phyloP scores from a whole-genome alignment of 2,329 filamentous ascomycete species.

The Mycocentrospora acerina region DNA sequence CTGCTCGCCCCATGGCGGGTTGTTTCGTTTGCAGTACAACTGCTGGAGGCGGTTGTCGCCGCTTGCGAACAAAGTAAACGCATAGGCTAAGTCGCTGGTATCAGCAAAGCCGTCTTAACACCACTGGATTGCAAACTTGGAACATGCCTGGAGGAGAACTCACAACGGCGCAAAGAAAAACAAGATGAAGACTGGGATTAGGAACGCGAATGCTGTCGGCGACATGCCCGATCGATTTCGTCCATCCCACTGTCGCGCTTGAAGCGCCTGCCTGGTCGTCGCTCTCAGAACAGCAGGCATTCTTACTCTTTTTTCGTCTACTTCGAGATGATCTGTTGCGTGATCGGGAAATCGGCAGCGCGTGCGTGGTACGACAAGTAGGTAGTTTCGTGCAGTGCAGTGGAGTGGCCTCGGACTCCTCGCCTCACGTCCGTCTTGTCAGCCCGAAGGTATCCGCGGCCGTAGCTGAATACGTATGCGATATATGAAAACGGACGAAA shows the following conservation, averaged over 20 bases:
- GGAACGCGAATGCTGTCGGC: slow-evolving; percentile 30
- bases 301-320: slow-evolving; percentile 1
- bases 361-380: too few species aligned
- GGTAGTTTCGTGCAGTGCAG: too few species aligned
- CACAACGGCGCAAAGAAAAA: slow-evolving; percentile 33
- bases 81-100: slow-evolving; percentile 14
- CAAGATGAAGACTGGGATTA: slow-evolving; percentile 31
- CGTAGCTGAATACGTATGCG: too few species aligned
- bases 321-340: neutral
- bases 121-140: neutral
- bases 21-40: slow-evolving; percentile 10
- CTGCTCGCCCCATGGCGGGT: slow-evolving; percentile 19
- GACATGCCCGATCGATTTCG: slow-evolving; percentile 20
- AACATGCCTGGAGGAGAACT: slow-evolving; percentile 6
- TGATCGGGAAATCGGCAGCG: too few species aligned
- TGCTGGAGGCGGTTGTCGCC: slow-evolving; percentile 7
- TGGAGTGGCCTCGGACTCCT: too few species aligned
- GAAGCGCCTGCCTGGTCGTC: neutral
- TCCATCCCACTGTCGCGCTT: slow-evolving; percentile 6
- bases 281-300: slow-evolving; percentile 7
- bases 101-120: neutral
- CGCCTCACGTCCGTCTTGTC: too few species aligned
- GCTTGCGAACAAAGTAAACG: slow-evolving; percentile 23
- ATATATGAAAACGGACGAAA: too few species aligned
- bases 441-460: too few species aligned